Evolutionary conservation across 2,329 filamentous ascomycete genomes (phyloP).

Genomic region (Aspergillus ochraceoroseus): DNA sequence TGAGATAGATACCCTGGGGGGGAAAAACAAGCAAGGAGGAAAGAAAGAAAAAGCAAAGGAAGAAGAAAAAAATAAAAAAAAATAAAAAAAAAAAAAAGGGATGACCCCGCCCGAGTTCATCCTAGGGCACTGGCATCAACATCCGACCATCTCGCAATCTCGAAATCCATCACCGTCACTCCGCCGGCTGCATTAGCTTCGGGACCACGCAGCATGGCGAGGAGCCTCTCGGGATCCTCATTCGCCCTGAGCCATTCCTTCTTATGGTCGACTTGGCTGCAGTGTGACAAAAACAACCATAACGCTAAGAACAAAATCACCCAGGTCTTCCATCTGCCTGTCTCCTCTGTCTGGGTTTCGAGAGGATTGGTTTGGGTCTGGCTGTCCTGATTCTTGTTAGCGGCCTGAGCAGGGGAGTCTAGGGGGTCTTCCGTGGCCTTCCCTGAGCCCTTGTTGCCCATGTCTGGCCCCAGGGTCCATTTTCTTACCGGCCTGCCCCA

Average conservation of each 20-base stretch:
- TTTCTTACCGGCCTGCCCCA: not conserved
- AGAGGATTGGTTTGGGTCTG: too few species aligned
- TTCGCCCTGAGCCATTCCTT: not conserved
- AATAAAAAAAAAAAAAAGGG: too few species aligned
- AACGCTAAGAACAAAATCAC: slow-evolving; percentile 1
- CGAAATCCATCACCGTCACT: slow-evolving; percentile 2
- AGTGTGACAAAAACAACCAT: not conserved
- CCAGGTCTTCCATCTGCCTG: not conserved
- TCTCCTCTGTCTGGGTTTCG: too few species aligned
- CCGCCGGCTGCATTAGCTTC: not conserved
- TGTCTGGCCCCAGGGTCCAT: slow-evolving; percentile 2
- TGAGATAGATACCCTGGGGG: too few species aligned
- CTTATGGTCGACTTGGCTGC: not conserved
- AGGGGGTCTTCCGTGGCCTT: not conserved
- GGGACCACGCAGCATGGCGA: not conserved
- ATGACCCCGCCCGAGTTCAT: too few species aligned
- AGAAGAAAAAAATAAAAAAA: not conserved
- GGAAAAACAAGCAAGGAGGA: too few species aligned
- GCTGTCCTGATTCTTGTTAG: too few species aligned
- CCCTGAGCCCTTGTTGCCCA: not conserved
- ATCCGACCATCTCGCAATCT: slow-evolving; percentile 5
- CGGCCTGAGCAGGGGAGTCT: not conserved
- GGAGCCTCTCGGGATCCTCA: not conserved
- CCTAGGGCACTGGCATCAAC: slow-evolving; percentile 2
- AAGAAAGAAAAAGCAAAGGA: too few species aligned